phyloP scores from a whole-genome alignment of 768 basidiomycete species.

The Suillus brevipes region DNA sequence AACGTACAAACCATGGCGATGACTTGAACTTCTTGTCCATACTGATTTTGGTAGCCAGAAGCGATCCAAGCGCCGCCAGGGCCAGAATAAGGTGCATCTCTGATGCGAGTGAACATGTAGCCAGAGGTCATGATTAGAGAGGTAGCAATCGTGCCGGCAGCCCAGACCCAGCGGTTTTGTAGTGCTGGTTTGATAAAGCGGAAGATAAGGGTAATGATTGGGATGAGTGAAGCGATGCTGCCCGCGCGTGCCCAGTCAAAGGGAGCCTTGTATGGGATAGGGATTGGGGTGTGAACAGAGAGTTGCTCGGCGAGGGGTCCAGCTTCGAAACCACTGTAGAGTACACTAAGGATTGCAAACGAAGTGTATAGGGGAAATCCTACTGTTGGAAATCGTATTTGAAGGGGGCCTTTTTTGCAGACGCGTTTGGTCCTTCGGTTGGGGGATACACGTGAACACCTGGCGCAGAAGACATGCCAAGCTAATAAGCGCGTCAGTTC shows the following conservation, averaged over 20 bases:
- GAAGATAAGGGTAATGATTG: conserved; percentile 51
- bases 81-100: conserved; percentile 69
- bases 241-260: conserved; percentile 66
- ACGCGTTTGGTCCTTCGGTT: conserved; percentile 63
- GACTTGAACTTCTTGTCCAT: conserved; percentile 90
- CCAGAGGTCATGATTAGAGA: conserved; percentile 88
- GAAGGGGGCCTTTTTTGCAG: conserved; percentile 44
- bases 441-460: conserved; percentile 78
- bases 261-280: conserved; percentile 81
- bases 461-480: conserved; percentile 82
- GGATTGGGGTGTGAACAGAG: conserved; percentile 70
- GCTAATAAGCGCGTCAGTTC: conserved; percentile 44
- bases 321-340: conserved; percentile 77
- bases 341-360: conserved; percentile 9
- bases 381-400: conserved; percentile 82
- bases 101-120: conserved; percentile 96
- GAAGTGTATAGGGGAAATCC: conserved; percentile 18
- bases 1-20: conserved; percentile 81
- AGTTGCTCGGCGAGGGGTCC: conserved; percentile 75
- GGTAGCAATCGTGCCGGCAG: conserved; percentile 55
- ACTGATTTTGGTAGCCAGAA: conserved; percentile 85
- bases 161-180: conserved; percentile 78
- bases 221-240: conserved; percentile 44
- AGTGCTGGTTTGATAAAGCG: conserved; percentile 67
- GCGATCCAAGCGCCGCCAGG: conserved; percentile 79